These are phyloP conservation scores for Omphalea diandra DNA, from an alignment of 441 rosid species.

Conservation along the genomic window DNA sequence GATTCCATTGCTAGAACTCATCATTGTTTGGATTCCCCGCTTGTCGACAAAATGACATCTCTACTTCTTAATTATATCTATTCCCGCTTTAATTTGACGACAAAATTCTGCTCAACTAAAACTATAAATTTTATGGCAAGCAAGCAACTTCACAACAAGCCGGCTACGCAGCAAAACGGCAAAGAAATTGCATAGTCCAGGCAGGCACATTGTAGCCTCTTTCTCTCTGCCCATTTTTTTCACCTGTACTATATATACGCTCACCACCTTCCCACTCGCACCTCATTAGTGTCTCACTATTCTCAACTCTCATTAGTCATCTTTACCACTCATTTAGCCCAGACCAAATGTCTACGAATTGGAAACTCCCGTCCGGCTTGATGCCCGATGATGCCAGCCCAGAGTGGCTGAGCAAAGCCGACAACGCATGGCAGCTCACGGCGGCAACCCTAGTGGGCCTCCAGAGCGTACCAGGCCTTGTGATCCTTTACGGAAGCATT, in stretches of 20 bases:
- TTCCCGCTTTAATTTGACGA: neutral
- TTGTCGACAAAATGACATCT: neutral
- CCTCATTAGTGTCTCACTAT: neutral
- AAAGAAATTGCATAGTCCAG: slow-evolving; percentile 5
- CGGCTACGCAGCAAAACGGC: slow-evolving; percentile 13
- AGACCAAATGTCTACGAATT: slow-evolving; percentile 11
- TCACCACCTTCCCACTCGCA: neutral
- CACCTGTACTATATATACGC: slow-evolving; percentile 16
- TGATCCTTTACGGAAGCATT: slow-evolving; percentile 60
- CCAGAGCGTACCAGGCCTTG: slow-evolving; percentile 64
- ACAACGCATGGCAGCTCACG: slow-evolving; percentile 66
- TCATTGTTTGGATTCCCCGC: slow-evolving; percentile 23
- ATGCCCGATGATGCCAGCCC: slow-evolving; percentile 36
- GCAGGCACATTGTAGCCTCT: slow-evolving; percentile 12
- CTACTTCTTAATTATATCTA: neutral
- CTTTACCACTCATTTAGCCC: neutral
- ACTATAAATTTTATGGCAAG: neutral
- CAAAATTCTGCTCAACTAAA: neutral
- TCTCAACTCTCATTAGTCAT: neutral
- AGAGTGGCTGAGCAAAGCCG: slow-evolving; percentile 52
- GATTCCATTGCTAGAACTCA: slow-evolving; percentile 16
- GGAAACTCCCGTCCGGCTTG: slow-evolving; percentile 37
- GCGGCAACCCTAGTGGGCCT: slow-evolving; percentile 62
- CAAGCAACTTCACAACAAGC: slow-evolving; percentile 13
- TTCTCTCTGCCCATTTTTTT: neutral